Conservation (phyloP, 2,329 filamentous ascomycete genomes). For the Corynespora cassiicola region DNA sequence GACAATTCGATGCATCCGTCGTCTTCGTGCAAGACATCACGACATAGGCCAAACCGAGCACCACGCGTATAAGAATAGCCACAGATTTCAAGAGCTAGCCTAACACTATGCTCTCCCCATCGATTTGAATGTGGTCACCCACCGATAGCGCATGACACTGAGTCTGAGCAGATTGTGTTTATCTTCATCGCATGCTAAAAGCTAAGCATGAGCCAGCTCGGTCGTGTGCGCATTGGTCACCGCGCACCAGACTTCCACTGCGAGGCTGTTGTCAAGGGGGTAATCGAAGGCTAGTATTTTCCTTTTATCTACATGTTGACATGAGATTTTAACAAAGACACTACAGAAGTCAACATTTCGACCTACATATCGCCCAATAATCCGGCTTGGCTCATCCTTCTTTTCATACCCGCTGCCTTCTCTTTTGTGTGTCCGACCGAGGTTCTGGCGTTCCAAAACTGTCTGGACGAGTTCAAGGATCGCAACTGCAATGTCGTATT, state of each 20-base stretch:
- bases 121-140: no score
- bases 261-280: slow-evolving; percentile 30
- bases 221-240: slow-evolving; percentile 32
- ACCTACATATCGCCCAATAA: slow-evolving; percentile 24
- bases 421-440: slow-evolving; percentile 40
- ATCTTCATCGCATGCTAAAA: slow-evolving; percentile 1
- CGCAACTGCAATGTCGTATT: slow-evolving; percentile 33
- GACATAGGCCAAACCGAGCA: no score
- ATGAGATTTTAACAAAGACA: slow-evolving; percentile 7
- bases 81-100: no score
- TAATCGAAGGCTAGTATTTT: slow-evolving; percentile 24
- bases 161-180: slow-evolving; percentile 4
- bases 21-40: no score
- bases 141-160: no score
- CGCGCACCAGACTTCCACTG: slow-evolving; percentile 34
- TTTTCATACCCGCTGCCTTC: slow-evolving; percentile 41
- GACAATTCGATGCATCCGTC: no score
- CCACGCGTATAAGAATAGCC: no score
- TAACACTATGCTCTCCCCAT: no score
- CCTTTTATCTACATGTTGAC: not conserved
- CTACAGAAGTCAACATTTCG: slow-evolving; percentile 27
- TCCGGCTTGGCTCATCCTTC: slow-evolving; percentile 32
- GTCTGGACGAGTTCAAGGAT: slow-evolving; percentile 33
- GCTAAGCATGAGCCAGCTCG: slow-evolving; percentile 24
- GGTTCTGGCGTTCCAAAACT: slow-evolving; percentile 37